phyloP scores from a whole-genome alignment of 495 filamentous ascomycete genomes.

The Aspergillus hancockii region DNA sequence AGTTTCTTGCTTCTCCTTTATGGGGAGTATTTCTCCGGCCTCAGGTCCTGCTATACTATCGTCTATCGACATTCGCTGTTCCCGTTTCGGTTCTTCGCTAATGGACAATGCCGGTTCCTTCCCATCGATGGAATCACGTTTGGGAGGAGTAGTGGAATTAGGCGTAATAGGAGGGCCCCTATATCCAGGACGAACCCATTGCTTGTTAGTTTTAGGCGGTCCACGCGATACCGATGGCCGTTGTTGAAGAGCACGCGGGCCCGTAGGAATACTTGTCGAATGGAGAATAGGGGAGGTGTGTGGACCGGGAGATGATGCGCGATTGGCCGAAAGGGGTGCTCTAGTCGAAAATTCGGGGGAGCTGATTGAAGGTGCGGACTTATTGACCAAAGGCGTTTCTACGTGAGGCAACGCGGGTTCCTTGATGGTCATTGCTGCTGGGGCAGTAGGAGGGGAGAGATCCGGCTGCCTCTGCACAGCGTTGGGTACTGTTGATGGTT shows the following conservation, averaged over 20 bases:
- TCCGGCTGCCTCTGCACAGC: conserved; percentile 25
- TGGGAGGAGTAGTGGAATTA: conserved; percentile 32
- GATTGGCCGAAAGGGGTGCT: conserved; percentile 30
- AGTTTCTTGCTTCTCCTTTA: neutral
- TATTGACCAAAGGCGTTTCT: conserved; percentile 24
- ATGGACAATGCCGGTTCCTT: conserved; percentile 31
- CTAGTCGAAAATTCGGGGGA: conserved; percentile 32
- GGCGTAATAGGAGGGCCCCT: conserved; percentile 27
- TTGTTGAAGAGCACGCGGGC: conserved; percentile 55
- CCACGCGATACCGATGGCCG: conserved; percentile 36
- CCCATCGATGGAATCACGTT: conserved; percentile 46
- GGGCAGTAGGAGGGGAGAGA: conserved; percentile 44
- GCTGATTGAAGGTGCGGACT: conserved; percentile 20
- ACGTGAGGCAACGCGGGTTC: conserved; percentile 21
- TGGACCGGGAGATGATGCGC: conserved; percentile 34
- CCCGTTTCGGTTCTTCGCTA: conserved; percentile 24
- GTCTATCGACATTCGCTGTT: conserved; percentile 11
- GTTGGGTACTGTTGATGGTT: conserved; percentile 19
- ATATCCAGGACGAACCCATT: conserved; percentile 61
- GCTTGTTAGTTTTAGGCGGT: conserved; percentile 52
- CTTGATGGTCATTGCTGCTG: conserved; percentile 40
- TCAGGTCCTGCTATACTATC: conserved; percentile 14
- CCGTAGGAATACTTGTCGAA: conserved; percentile 57
- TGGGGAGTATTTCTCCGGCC: conserved; percentile 15
- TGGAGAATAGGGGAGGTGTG: conserved; percentile 53